Evolutionary conservation across 2,329 filamentous ascomycete genomes (phyloP).

Genomic region (Microcyclosporella mali): DNA sequence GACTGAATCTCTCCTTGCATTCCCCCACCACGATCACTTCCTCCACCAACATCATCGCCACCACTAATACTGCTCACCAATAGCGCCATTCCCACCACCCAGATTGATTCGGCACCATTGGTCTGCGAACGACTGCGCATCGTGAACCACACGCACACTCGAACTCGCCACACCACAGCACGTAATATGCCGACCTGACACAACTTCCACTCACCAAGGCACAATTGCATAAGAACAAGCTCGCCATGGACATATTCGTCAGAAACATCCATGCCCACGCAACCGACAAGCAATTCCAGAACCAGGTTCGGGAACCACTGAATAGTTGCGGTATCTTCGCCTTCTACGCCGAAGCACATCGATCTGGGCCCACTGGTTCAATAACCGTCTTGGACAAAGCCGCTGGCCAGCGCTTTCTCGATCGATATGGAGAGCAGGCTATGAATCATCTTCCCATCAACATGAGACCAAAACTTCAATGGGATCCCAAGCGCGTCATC

Average conservation of each 20-base stretch:
- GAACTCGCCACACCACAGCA: too few relatives aligned
- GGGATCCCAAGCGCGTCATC: slow-evolving; percentile 7
- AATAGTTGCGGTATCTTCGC: slow-evolving; percentile 34
- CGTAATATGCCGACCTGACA: too few relatives aligned
- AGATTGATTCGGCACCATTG: too few relatives aligned
- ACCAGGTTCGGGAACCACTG: slow-evolving; percentile 37
- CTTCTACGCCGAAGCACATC: slow-evolving; percentile 42
- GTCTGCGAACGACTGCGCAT: too few relatives aligned
- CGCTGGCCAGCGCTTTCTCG: slow-evolving; percentile 42
- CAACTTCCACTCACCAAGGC: too few relatives aligned
- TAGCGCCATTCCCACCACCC: too few relatives aligned
- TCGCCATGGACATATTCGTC: slow-evolving; percentile 46
- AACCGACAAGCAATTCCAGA: slow-evolving; percentile 38
- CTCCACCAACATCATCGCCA: too few relatives aligned
- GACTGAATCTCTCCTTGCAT: too few relatives aligned
- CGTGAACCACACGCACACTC: too few relatives aligned
- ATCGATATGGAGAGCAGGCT: slow-evolving; percentile 25
- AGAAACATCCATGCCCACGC: slow-evolving; percentile 37
- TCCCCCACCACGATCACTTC: too few relatives aligned
- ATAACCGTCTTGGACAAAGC: slow-evolving; percentile 41
- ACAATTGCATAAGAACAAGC: too few relatives aligned
- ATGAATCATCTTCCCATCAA: slow-evolving; percentile 13
- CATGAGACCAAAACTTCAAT: slow-evolving; percentile 6
- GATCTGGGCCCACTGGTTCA: slow-evolving; percentile 36
- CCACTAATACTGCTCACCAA: too few relatives aligned